Evolutionary conservation across 768 basidiomycete genomes (phyloP).

Genomic region (Tulasnella sp.): DNA sequence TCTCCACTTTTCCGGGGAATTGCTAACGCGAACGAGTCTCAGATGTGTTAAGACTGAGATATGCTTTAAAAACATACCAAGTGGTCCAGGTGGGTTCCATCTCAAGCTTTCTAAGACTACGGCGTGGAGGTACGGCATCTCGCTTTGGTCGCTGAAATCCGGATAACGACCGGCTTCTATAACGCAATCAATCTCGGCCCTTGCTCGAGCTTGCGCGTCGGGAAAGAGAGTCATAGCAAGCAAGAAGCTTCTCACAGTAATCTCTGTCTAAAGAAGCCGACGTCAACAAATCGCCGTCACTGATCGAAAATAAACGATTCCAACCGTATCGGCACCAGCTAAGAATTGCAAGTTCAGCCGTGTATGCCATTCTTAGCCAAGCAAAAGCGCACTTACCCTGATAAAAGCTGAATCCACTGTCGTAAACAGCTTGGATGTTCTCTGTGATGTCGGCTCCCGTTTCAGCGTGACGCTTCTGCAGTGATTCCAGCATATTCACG

Average conservation of each 20-base stretch:
- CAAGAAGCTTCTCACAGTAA: neutral
- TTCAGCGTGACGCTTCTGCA: neutral
- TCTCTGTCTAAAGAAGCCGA: neutral
- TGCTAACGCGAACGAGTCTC: too few relatives aligned
- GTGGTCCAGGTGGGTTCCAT: constrained; percentile 7
- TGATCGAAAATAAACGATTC: too few relatives aligned
- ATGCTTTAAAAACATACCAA: too few relatives aligned
- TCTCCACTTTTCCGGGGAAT: too few relatives aligned
- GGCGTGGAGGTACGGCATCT: constrained; percentile 17
- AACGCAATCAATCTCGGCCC: constrained; percentile 27
- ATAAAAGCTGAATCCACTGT: neutral
- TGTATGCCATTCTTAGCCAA: too few relatives aligned
- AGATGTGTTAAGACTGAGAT: too few relatives aligned
- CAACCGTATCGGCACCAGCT: too few relatives aligned
- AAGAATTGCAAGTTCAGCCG: too few relatives aligned
- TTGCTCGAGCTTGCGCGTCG: constrained; percentile 24
- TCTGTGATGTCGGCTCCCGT: neutral
- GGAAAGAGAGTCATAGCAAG: neutral
- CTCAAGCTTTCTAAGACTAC: constrained; percentile 15
- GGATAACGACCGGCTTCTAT: constrained; percentile 24
- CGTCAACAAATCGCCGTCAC: too few relatives aligned
- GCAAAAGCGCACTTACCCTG: neutral
- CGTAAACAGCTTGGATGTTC: neutral
- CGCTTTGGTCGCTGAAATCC: constrained; percentile 14
- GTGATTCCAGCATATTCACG: neutral